phyloP scores from a whole-genome alignment of 805 yeast genomes.

The Ogataea allantospora region DNA sequence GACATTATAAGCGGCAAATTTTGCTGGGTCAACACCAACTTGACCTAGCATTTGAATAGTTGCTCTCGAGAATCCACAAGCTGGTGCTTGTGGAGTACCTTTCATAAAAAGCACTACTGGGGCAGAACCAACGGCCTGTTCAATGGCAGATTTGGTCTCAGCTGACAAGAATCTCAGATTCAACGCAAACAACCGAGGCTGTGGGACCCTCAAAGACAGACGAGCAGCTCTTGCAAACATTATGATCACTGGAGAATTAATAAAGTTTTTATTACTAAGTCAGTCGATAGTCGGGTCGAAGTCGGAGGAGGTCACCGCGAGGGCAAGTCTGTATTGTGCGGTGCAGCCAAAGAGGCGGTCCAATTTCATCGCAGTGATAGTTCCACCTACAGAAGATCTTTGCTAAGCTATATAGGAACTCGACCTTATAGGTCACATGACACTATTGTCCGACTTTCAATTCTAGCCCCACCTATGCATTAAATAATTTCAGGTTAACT shows the following conservation, averaged over 20 bases:
- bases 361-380: no score
- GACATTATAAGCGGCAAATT: constrained; percentile 96
- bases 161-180: constrained; percentile 52
- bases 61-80: constrained; percentile 96
- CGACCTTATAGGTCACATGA: neutral
- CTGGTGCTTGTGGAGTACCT: constrained; percentile 97
- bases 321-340: no score
- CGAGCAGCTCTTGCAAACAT: constrained; percentile 7
- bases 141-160: constrained; percentile 81
- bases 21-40: constrained; percentile 94
- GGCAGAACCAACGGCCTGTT: constrained; percentile 79
- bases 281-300: constrained; percentile 7
- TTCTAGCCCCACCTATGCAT: neutral
- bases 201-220: constrained; percentile 1
- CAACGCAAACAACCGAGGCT: constrained; percentile 4
- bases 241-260: neutral
- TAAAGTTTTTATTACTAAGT: constrained; percentile 6
- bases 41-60: constrained; percentile 91
- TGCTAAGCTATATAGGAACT: neutral
- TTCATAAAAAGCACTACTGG: constrained; percentile 98
- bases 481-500: neutral
- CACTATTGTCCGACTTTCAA: neutral
- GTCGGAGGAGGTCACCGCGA: neutral
- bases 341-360: no score
- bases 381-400: no score